A percentile compares a stretch with the other conserved stretches of the same genome.
These are phyloP conservation scores for Hypericum androsaemum DNA, from an alignment of 345 rosid species.

Conservation along the genomic window DNA sequence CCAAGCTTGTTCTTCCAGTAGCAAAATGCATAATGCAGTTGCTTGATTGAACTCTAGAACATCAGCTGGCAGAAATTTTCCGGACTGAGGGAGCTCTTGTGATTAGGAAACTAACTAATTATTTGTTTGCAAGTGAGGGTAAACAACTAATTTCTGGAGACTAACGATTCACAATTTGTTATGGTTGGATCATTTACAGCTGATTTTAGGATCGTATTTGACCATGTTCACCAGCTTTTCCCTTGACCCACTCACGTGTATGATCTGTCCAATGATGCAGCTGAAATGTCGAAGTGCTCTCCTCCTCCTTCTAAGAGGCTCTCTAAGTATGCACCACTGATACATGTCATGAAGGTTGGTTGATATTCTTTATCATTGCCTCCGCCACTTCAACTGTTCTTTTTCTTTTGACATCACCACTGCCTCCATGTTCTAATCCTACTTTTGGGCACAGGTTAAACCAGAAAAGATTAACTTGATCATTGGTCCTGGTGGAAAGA, in stretches of 20 bases:
- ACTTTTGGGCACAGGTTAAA: slow-evolving; percentile 44
- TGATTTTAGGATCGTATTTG: background rate
- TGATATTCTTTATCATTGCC: slow-evolving; percentile 9
- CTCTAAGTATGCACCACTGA: slow-evolving; percentile 79
- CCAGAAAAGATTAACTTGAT: slow-evolving; percentile 71
- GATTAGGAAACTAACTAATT: too few species aligned
- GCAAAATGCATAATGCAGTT: slow-evolving; percentile 4
- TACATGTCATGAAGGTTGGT: slow-evolving; percentile 87
- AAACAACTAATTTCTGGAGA: too few species aligned
- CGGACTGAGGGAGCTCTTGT: too few species aligned
- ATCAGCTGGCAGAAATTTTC: too few species aligned
- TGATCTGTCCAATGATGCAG: slow-evolving; percentile 30
- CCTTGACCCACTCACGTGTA: background rate
- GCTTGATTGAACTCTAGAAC: slow-evolving; percentile 1
- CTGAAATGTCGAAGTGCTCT: slow-evolving; percentile 75
- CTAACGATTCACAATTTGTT: too few species aligned
- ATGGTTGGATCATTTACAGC: background rate
- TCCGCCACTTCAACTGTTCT: slow-evolving; percentile 6
- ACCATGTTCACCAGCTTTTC: slow-evolving; percentile 2
- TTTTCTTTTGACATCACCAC: slow-evolving; percentile 11
- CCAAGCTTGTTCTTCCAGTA: background rate
- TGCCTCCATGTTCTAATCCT: slow-evolving; percentile 2
- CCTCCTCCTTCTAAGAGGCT: slow-evolving; percentile 73
- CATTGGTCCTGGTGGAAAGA: slow-evolving; percentile 97
- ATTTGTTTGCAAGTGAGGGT: too few species aligned